phyloP scores from a whole-genome alignment of 306 rosid genomes.

The Dryas alaskensis region DNA sequence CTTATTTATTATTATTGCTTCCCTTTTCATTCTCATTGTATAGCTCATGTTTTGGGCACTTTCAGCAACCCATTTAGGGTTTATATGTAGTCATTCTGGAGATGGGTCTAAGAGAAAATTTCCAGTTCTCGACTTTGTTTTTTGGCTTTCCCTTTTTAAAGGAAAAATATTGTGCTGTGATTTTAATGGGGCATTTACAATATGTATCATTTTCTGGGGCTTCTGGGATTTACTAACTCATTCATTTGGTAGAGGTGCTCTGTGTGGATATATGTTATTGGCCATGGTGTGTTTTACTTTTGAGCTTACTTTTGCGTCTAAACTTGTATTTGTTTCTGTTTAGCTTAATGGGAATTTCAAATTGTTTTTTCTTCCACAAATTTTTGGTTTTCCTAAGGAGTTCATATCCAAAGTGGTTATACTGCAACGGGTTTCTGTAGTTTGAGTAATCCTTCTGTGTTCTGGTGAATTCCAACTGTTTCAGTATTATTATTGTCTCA shows the following conservation, averaged over 20 bases:
- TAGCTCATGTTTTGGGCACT: conserved; percentile 9
- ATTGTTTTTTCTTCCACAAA: not conserved
- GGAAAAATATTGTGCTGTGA: not conserved
- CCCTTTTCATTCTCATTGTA: not conserved
- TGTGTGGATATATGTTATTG: not conserved
- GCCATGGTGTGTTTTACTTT: not conserved
- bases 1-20: conserved; percentile 5
- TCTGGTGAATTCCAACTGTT: not conserved
- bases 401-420: conserved; percentile 3
- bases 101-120: conserved; percentile 24
- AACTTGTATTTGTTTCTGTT: not conserved
- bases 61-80: conserved; percentile 27
- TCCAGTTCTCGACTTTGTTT: conserved; percentile 5
- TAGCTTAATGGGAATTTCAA: not conserved
- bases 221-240: conserved; percentile 9
- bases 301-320: not conserved
- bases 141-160: not conserved
- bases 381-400: not conserved
- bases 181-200: not conserved
- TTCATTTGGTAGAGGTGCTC: not conserved
- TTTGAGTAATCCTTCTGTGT: not conserved
- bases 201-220: conserved; percentile 1
- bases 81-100: conserved; percentile 23
- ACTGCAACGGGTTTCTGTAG: conserved; percentile 17
- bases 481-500: not conserved